Base-by-base conservation (phyloP, 1,284 basidiomycete species). In the Trichosporon sp. region DNA sequence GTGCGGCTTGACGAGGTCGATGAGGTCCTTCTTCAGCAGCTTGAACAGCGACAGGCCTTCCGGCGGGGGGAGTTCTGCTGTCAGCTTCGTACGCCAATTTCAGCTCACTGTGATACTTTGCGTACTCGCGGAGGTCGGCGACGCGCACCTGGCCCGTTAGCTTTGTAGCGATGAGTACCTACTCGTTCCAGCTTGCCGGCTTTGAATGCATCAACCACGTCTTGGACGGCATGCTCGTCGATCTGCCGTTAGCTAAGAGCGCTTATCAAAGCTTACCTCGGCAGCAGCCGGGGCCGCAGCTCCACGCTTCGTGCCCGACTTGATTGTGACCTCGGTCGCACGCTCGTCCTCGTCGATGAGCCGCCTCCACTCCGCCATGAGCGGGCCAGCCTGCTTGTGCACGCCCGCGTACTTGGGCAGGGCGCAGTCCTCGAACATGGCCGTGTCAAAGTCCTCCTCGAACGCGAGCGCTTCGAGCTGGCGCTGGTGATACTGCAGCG, bases 391-490 rank as follows among this genome's bases (percentile, higher is more conserved):
- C 31, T 91, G 92, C 85, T 91, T 90, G 76, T 92, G 90, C 72
- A 97, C 93, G 76, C 87, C 87, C 56, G 88, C 88, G 65, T 89
- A 86, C 75, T 91, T 90, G 1, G 95, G 95, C 69, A 88, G 78
- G 0, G 94, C 93, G 71, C 89, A 83, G 80, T 98, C 95, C 15
- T 89, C 88, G 72, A 93, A 91, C 3, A 86, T 81, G 65, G 89
- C 88, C 1, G 88, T 85, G 77, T 95, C 90, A 75, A 88, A 93
- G 73, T 93, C 88, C 79, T 95, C 92, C 65, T 91, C 90, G 81
- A 98, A 96, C 0, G 95, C 95, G 65, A 89, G 90, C 15, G 94
- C 93, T 84, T 97, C 90, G 3, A 98, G 87, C 77, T 95, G 92
- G 9, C 89, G 90, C 79, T 96, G 94, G 80, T 97, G 93, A 75